Conservation (phyloP, 176 grass and related monocot species). For the Carex cristatella region DNA sequence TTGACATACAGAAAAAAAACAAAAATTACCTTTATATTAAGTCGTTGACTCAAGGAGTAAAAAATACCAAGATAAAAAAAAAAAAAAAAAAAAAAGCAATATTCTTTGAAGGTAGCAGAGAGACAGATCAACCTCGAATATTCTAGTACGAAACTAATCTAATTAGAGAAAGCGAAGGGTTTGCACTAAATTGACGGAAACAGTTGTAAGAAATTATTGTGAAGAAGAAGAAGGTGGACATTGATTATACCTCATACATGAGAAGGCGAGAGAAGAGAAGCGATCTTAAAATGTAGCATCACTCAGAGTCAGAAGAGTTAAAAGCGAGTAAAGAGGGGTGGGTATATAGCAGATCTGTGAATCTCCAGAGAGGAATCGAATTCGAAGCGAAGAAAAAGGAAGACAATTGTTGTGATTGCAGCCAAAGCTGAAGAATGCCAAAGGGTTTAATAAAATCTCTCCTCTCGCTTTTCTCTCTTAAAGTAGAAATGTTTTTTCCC, state of each 20-base stretch:
- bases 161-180: background rate
- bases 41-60: background rate
- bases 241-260: constrained; percentile 1
- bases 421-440: background rate
- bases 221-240: background rate
- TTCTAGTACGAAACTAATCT: background rate
- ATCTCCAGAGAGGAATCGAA: background rate
- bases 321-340: background rate
- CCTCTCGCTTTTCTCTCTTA: background rate
- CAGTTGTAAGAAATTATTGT: background rate
- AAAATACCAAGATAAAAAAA: background rate
- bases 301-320: background rate
- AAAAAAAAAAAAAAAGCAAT: background rate
- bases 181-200: background rate
- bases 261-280: background rate
- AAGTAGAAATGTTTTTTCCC: constrained; percentile 10
- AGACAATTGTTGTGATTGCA: background rate
- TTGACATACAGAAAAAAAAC: background rate
- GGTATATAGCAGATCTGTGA: constrained; percentile 12
- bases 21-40: background rate
- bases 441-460: constrained; percentile 21
- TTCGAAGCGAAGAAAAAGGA: background rate
- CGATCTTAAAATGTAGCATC: constrained; percentile 16
- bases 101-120: background rate
- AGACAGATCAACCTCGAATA: constrained; percentile 6